phyloP scores from a whole-genome alignment of 768 basidiomycete genomes.

The Hygrophorus pudorinus region DNA sequence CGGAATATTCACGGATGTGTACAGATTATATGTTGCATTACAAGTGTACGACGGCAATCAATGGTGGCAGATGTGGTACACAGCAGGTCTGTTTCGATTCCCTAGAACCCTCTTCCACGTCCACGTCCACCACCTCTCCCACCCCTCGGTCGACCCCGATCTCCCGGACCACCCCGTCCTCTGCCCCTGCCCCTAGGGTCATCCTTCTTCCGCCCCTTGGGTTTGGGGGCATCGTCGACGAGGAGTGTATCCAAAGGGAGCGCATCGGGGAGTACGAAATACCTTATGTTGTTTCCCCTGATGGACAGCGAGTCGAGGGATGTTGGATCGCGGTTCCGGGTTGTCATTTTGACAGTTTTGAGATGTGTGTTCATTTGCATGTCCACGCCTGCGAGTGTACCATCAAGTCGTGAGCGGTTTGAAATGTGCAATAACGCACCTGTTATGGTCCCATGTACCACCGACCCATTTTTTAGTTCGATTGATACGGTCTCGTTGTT shows the following conservation, averaged over 20 bases:
- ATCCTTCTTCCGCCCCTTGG: constrained; percentile 88
- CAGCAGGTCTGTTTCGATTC: too few relatives aligned
- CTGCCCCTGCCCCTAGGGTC: constrained; percentile 58
- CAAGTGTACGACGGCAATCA: too few relatives aligned
- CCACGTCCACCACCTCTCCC: constrained; percentile 46
- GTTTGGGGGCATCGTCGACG: constrained; percentile 96
- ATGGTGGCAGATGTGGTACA: too few relatives aligned
- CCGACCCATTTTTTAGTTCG: constrained; percentile 95
- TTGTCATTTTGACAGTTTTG: constrained; percentile 96
- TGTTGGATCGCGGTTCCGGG: constrained; percentile 79
- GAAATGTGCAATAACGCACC: constrained; percentile 38
- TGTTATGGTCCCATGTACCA: constrained; percentile 94
- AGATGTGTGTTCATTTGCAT: constrained; percentile 99
- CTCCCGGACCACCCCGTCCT: constrained; percentile 34
- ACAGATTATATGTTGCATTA: too few relatives aligned
- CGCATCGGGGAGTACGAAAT: constrained; percentile 96
- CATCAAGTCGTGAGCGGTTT: too few relatives aligned
- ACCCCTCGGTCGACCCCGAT: too few relatives aligned
- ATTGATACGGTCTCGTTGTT: constrained; percentile 99
- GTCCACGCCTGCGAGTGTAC: constrained; percentile 75
- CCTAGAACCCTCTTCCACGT: constrained; percentile 32
- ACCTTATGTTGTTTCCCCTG: constrained; percentile 93
- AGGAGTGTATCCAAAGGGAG: constrained; percentile 93
- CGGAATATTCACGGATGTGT: too few relatives aligned
- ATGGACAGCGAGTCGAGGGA: constrained; percentile 88